Evolutionary conservation across 129 eudicot species (phyloP), one percentile per base, ranked within the genome.

Genomic region (Escallonia rubra): DNA sequence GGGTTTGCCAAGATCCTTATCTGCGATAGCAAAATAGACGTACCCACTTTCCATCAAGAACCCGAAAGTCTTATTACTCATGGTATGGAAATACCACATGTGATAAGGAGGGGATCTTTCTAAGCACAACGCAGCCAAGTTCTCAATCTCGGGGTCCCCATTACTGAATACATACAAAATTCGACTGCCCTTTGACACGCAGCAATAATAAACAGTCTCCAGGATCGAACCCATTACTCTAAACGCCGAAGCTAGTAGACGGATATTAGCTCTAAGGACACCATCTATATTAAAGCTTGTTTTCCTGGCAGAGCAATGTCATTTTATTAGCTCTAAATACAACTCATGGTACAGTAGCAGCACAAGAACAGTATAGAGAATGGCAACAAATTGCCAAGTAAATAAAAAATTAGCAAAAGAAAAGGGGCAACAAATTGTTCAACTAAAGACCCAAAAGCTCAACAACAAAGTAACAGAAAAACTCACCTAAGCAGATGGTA

Each of bases 41-140:
- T 61, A 79, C 54, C 78, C 95, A 41, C 78, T 88, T 56, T 90
- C 90, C 85, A 86, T 86, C 43, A 86, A 34, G 65, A 86, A 90
- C 59, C 88, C 90, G 71, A 76, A 90, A 66, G 74, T 90, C 65
- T 57, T 83, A 38, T 61, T 79, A 16, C 55, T 74, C 86, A 79
- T 77, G 23, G 95, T 83, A 44, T 86, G 81, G 67, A 84, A 86
- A 79, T 86, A 90, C 90, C 95, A 90, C 73, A 66, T 74, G 66
- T 90, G 96, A 69, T 86, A 80, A 54, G 77, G 76, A 76, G 96
- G 96, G 50, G 80, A 63, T 74, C 69, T 81, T 68, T 86, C 95
- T 71, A 90, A 73, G 16, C 96, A 90, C 58, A 74, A 66, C 46
- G 77, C 72, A 43, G 94, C 95, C 68, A 90, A 63, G 5, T 70